Base-by-base conservation (phyloP, 1,139 yeast species). In the Trichomonascaceae sp. region DNA sequence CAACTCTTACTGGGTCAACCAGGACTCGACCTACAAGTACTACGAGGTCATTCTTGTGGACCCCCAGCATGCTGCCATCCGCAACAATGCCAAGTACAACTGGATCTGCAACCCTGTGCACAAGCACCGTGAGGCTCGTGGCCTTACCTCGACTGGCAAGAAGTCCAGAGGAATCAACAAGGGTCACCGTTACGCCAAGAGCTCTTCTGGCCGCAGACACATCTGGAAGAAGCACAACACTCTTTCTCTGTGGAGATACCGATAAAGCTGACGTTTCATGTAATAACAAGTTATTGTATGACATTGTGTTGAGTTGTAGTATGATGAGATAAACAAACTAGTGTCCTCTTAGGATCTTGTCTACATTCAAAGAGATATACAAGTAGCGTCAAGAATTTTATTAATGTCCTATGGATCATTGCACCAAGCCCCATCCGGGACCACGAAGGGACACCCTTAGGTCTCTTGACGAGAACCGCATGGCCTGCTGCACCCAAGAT, bases 161-260 rank as follows among this genome's bases (percentile, higher is more conserved):
- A 80, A 84, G 71, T 84, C 94, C 71, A 81, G 98, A 77, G 98
- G 98, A 82, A 84, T 89, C 78, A 84, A 85, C 93, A 89, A 87
- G 81, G 98, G 98, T 65, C 98, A 89, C 87, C 74, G 74, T 68
- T 89, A 62, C 95, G 76, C 79, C 95, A 85, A 87, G 78, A 87
- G 97, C 76, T 69, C 71, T 60, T 85, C 95, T 59, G 97, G 66
- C 66, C 87, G 96, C 74, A 82, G 94, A 71, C 93, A 87, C 84
- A 89, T 87, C 73, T 89, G 98, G 98, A 89, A 89, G 84, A 84
- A 77, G 71, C 89, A 89, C 76, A 89, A 89, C 92, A 89, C 98
- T 57, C 77, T 89, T 66, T 80, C 93, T 58, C 74, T 89, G 71
- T 89, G 98, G 97, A 84, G 98, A 80, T 89, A 89, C 95, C 87